Conservation (phyloP, 2,329 filamentous ascomycete species). For the Metarhizium rileyi region DNA sequence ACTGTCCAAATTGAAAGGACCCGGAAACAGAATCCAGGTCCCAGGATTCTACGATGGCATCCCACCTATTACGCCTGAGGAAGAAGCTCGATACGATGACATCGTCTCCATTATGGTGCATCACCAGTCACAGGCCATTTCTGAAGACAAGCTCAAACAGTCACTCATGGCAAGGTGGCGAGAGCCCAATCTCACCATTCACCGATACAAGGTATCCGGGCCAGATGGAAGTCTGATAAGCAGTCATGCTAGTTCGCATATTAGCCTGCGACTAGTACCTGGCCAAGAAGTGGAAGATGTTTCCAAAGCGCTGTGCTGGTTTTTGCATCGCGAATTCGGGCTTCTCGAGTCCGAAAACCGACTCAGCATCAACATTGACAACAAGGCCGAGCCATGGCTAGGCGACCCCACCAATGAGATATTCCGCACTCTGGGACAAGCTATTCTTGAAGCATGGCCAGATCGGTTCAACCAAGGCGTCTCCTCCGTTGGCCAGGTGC, state of each 20-base stretch:
- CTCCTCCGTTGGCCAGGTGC: slow-evolving; percentile 5
- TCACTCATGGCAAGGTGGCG: slow-evolving; percentile 92
- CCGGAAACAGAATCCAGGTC: slow-evolving; percentile 70
- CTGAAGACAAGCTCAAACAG: slow-evolving; percentile 62
- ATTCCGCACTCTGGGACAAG: slow-evolving; percentile 78
- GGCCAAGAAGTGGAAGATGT: slow-evolving; percentile 83
- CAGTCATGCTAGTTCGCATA: slow-evolving; percentile 73
- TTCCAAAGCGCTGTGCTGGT: slow-evolving; percentile 54
- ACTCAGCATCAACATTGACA: slow-evolving; percentile 75
- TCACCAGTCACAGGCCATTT: slow-evolving; percentile 51
- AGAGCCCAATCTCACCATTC: slow-evolving; percentile 87
- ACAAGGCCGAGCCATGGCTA: slow-evolving; percentile 92
- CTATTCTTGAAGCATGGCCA: slow-evolving; percentile 78
- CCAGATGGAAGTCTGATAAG: slow-evolving; percentile 90
- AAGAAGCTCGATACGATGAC: slow-evolving; percentile 73
- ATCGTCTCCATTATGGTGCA: slow-evolving; percentile 70
- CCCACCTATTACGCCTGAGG: slow-evolving; percentile 61
- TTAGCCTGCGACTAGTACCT: slow-evolving; percentile 86
- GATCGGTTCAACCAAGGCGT: slow-evolving; percentile 32
- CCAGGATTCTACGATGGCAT: slow-evolving; percentile 85
- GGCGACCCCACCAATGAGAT: slow-evolving; percentile 86
- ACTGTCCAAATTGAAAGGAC: slow-evolving; percentile 71
- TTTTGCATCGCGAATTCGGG: slow-evolving; percentile 61
- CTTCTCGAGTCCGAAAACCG: slow-evolving; percentile 70
- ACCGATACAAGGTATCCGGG: slow-evolving; percentile 85